Evolutionary conservation across 768 basidiomycete genomes (phyloP).

Genomic region (Neoboletus subvelutipes): DNA sequence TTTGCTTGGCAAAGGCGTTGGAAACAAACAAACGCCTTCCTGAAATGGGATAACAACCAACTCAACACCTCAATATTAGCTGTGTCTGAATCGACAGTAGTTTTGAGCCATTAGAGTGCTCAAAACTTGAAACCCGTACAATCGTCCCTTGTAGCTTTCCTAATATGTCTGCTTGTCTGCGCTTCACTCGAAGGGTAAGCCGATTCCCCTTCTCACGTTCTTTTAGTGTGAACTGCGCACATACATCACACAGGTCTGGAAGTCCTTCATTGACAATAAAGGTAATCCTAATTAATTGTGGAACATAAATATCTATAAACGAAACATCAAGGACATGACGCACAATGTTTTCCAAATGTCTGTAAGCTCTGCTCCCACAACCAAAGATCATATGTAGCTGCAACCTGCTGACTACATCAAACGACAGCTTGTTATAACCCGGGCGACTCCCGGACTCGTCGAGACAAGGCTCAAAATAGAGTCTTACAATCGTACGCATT

Average conservation of each 20-base stretch:
- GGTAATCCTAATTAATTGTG: slow-evolving; percentile 40
- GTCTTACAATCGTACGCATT: slow-evolving; percentile 62
- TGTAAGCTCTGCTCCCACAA: slow-evolving; percentile 17
- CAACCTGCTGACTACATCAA: background rate
- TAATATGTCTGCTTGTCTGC: slow-evolving; percentile 64
- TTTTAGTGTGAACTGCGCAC: slow-evolving; percentile 3
- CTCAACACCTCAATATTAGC: background rate
- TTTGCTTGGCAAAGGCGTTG: slow-evolving; percentile 31
- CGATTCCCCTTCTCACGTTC: background rate
- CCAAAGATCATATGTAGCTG: too few species aligned
- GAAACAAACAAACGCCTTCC: slow-evolving; percentile 32
- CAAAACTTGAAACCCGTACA: too few species aligned
- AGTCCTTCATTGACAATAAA: slow-evolving; percentile 73
- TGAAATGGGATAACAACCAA: background rate
- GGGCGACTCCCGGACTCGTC: slow-evolving; percentile 70
- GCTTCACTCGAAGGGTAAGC: slow-evolving; percentile 63
- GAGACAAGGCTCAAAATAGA: slow-evolving; percentile 71
- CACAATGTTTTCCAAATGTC: slow-evolving; percentile 78
- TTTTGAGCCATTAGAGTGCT: background rate
- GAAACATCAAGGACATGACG: slow-evolving; percentile 63
- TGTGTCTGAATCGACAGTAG: background rate
- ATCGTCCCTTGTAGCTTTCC: background rate
- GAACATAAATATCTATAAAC: background rate
- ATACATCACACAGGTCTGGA: slow-evolving; percentile 57
- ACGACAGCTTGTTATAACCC: slow-evolving; percentile 57